phyloP scores from a whole-genome alignment of 73 alveolate species.

The Paramecium caudatum region DNA sequence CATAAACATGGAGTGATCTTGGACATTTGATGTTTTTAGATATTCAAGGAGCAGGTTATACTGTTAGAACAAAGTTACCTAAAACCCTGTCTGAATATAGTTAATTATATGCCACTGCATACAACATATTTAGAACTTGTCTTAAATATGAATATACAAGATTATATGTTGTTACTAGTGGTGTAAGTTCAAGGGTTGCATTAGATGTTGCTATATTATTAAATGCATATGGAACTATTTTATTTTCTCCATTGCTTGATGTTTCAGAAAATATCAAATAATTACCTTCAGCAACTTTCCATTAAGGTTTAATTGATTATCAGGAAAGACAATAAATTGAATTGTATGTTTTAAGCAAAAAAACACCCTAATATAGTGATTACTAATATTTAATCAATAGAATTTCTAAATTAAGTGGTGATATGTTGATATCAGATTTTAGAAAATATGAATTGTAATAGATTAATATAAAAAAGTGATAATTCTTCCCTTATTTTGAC shows the following conservation, averaged over 20 bases:
- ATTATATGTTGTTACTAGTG: neutral
- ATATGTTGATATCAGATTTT: neutral
- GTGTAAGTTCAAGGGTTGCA: slow-evolving; percentile 1
- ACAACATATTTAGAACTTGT: neutral
- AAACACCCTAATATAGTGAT: neutral
- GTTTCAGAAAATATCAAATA: neutral
- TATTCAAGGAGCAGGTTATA: slow-evolving; percentile 16
- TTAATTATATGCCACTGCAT: neutral
- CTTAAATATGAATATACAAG: neutral
- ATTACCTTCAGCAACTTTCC: neutral
- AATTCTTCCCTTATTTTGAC: neutral
- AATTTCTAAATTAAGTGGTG: neutral
- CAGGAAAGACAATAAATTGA: neutral
- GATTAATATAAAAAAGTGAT: neutral
- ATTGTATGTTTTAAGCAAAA: neutral
- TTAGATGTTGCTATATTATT: neutral
- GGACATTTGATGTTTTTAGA: slow-evolving; percentile 27
- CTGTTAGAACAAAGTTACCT: neutral
- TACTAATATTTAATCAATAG: neutral
- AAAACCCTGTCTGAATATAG: slow-evolving; percentile 7
- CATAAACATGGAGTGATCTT: slow-evolving; percentile 8
- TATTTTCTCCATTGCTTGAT: neutral
- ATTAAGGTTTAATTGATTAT: neutral
- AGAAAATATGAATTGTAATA: slow-evolving; percentile 18
- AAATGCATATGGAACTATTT: slow-evolving; percentile 35